Percentiles rank a stretch among this genome's conserved stretches.
Conservation (phyloP, 2,329 filamentous ascomycete species). For the Cercospora janseana region DNA sequence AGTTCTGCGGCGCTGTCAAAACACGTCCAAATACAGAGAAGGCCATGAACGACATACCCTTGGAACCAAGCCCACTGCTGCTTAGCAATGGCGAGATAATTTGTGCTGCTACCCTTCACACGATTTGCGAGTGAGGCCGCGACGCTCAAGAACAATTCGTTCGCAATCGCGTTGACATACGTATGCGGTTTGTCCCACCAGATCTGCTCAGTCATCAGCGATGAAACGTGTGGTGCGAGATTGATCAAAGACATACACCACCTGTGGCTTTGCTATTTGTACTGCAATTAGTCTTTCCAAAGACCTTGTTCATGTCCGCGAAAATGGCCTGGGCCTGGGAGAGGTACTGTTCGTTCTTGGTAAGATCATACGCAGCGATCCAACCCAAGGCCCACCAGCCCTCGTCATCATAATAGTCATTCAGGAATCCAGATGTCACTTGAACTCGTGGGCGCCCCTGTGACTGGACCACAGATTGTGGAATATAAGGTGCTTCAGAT, state of each 20-base stretch:
- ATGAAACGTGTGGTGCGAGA: neutral
- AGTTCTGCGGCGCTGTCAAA: slow-evolving; percentile 24
- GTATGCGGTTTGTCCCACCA: slow-evolving; percentile 49
- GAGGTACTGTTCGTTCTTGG: slow-evolving; percentile 47
- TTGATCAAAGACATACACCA: slow-evolving; percentile 28
- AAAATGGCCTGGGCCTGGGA: slow-evolving; percentile 52
- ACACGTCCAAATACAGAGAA: neutral
- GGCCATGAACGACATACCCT: slow-evolving; percentile 9
- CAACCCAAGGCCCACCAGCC: slow-evolving; percentile 56
- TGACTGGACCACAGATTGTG: slow-evolving; percentile 3
- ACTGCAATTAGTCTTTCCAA: slow-evolving; percentile 43
- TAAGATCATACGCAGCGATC: slow-evolving; percentile 57
- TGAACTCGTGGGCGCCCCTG: slow-evolving; percentile 9
- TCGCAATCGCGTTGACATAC: slow-evolving; percentile 56
- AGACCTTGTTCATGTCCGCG: slow-evolving; percentile 45
- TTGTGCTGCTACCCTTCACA: slow-evolving; percentile 36
- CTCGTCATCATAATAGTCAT: slow-evolving; percentile 53
- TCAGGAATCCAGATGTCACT: slow-evolving; percentile 22
- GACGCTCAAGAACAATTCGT: slow-evolving; percentile 56
- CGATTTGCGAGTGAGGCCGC: slow-evolving; percentile 58
- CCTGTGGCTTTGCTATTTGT: slow-evolving; percentile 20
- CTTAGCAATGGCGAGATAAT: slow-evolving; percentile 49
- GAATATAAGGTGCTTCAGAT: slow-evolving; percentile 15
- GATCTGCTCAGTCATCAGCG: slow-evolving; percentile 38
- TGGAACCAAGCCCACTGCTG: slow-evolving; percentile 54